A percentile compares a stretch with the other conserved stretches of the same genome.
Evolutionary conservation across 345 rosid species (phyloP).

Genomic region (Gossypium mustelinum): DNA sequence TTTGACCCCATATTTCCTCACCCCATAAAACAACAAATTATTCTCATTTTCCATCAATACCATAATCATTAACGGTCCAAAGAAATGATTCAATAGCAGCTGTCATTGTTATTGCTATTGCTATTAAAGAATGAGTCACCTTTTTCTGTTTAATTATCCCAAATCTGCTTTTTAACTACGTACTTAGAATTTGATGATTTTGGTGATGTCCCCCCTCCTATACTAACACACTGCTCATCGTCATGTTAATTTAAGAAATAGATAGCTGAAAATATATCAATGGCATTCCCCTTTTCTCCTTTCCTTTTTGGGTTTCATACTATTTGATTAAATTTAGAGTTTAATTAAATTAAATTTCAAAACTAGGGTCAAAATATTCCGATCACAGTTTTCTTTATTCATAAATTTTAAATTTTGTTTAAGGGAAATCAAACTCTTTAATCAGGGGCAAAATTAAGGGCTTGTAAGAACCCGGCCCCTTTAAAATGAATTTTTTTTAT

Average conservation of each 20-base stretch:
- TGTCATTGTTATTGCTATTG: slow-evolving; percentile 11
- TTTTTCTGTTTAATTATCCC: slow-evolving; percentile 10
- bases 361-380: not conserved
- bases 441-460: too few relatives aligned
- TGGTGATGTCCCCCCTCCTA: slow-evolving; percentile 15
- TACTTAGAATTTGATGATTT: slow-evolving; percentile 7
- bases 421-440: too few relatives aligned
- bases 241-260: too few relatives aligned
- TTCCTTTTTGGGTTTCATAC: too few relatives aligned
- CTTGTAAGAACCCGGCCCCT: rapidly evolving
- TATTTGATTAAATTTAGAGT: too few relatives aligned
- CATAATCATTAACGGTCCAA: not conserved
- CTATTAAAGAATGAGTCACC: slow-evolving; percentile 10
- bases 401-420: too few relatives aligned
- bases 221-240: not conserved
- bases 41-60: not conserved
- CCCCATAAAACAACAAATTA: not conserved
- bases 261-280: too few relatives aligned
- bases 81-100: slow-evolving; percentile 14
- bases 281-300: too few relatives aligned
- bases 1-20: not conserved
- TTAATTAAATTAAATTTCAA: too few relatives aligned
- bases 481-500: too few relatives aligned
- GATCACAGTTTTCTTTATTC: slow-evolving; percentile 12
- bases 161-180: not conserved